Conservation (phyloP, 805 yeast species). For the Schizosaccharomyces osmophilus region DNA sequence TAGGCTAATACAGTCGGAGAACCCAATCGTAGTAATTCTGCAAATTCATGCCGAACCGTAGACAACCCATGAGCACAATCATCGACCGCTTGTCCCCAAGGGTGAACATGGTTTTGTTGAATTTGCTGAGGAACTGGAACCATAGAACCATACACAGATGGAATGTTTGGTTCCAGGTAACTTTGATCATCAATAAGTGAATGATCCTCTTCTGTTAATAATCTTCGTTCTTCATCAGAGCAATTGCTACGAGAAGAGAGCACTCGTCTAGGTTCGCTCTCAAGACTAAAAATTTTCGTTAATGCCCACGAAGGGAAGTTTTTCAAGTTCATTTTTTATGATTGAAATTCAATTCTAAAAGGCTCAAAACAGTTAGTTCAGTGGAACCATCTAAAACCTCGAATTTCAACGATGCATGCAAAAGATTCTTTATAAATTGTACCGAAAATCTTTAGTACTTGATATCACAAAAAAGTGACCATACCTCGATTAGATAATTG, state of each 20-base stretch:
- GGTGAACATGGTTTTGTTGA: background rate
- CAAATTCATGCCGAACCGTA: background rate
- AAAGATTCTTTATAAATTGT: too few species aligned
- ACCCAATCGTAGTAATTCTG: background rate
- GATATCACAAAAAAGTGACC: too few species aligned
- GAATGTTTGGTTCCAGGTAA: background rate
- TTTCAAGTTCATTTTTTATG: too few species aligned
- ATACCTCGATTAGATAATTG: too few species aligned
- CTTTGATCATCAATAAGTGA: background rate
- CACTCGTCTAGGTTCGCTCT: background rate
- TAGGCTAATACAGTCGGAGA: conserved; percentile 42
- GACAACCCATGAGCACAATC: background rate
- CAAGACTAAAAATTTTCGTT: too few species aligned
- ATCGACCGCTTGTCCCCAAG: background rate
- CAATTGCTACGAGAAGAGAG: background rate
- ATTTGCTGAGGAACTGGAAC: background rate
- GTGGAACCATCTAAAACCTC: too few species aligned
- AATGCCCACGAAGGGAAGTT: too few species aligned
- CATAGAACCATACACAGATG: background rate
- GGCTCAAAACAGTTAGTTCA: too few species aligned
- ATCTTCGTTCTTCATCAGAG: background rate
- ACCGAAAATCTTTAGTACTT: too few species aligned
- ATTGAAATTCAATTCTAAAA: too few species aligned
- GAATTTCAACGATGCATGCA: too few species aligned
- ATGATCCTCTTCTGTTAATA: background rate